A percentile compares a stretch with the other conserved stretches of the same genome.
phyloP scores from a whole-genome alignment of 441 rosid genomes.

The Mallotus japonicus region DNA sequence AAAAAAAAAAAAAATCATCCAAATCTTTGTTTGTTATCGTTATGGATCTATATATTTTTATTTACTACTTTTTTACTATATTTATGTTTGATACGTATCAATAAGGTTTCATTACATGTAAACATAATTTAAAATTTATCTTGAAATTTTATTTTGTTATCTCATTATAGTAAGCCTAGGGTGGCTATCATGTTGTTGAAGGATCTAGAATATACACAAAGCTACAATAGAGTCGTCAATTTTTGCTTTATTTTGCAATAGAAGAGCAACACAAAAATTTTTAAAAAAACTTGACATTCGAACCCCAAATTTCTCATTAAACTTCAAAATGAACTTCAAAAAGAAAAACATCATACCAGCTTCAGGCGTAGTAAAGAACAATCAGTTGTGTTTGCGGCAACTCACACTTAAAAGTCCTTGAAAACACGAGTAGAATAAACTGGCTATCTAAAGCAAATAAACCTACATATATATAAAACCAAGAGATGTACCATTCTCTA shows the following conservation, averaged over 20 bases:
- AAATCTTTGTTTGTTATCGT: too few species aligned
- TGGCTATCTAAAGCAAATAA: background rate
- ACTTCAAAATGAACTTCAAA: background rate
- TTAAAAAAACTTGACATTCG: background rate
- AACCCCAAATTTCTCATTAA: background rate
- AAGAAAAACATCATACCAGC: background rate
- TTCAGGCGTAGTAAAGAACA: background rate
- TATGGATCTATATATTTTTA: too few species aligned
- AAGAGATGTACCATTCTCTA: constrained; percentile 62
- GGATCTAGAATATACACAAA: background rate
- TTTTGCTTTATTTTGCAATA: background rate
- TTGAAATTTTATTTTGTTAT: too few species aligned
- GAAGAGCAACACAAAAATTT: background rate
- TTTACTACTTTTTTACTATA: too few species aligned
- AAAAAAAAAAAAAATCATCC: too few species aligned
- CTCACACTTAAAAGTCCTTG: background rate
- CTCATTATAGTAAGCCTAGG: background rate
- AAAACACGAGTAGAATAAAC: background rate
- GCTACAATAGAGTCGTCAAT: background rate
- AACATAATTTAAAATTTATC: too few species aligned
- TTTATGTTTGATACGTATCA: too few species aligned
- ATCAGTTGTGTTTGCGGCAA: background rate
- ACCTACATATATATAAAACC: constrained; percentile 7
- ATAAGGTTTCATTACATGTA: too few species aligned
- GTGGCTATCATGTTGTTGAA: background rate